Conservation (phyloP, 176 grass and related monocot species). For the Cocos nucifera region DNA sequence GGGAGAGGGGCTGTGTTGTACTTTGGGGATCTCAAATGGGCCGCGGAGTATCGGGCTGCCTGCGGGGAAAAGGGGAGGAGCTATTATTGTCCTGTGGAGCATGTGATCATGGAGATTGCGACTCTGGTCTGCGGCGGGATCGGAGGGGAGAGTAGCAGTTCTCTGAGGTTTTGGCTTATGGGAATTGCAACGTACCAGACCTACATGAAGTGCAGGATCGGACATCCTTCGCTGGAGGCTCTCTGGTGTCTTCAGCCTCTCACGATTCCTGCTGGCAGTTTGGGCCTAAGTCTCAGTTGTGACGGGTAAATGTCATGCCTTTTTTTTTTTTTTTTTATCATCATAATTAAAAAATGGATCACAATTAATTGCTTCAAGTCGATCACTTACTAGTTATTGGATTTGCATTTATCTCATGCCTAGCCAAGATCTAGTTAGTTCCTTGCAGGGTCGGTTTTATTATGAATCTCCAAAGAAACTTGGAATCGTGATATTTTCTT, state of each 20-base stretch:
- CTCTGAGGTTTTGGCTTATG: slow-evolving; percentile 42
- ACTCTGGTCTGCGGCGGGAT: slow-evolving; percentile 29
- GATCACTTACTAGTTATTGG: not conserved
- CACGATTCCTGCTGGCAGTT: slow-evolving; percentile 46
- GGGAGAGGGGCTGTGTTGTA: slow-evolving; percentile 43
- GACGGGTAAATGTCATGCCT: slow-evolving; percentile 44
- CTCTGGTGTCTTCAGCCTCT: slow-evolving; percentile 74
- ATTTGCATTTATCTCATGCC: not conserved
- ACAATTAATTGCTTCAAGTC: not conserved
- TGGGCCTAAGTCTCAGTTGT: slow-evolving; percentile 65
- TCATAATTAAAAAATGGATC: not conserved
- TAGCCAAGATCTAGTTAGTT: no score
- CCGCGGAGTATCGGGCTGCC: slow-evolving; percentile 42
- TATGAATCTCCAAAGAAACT: no score
- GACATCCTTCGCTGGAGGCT: slow-evolving; percentile 64
- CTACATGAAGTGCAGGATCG: slow-evolving; percentile 57
- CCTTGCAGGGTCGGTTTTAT: no score
- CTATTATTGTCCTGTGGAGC: slow-evolving; percentile 64
- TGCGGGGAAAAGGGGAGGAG: slow-evolving; percentile 21
- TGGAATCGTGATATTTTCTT: no score
- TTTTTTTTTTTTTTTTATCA: not conserved
- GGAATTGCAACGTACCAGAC: slow-evolving; percentile 67
- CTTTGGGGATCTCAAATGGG: slow-evolving; percentile 62
- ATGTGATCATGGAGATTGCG: slow-evolving; percentile 68
- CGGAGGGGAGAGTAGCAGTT: slow-evolving; percentile 10